Conservation (phyloP, 140 eudicot species). For the Bidens hawaiensis region DNA sequence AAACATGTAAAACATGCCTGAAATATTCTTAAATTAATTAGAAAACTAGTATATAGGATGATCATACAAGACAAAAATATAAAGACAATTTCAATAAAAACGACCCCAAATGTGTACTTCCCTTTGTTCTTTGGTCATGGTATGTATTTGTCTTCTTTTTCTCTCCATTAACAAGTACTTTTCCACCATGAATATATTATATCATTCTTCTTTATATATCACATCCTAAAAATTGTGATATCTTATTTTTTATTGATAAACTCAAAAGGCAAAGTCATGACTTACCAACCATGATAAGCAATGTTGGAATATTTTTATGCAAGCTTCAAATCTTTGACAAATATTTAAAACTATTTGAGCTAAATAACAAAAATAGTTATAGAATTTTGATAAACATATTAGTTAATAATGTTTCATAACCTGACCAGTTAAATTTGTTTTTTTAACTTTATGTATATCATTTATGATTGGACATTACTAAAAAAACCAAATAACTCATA, state of each 20-base stretch:
- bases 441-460: too few relatives aligned
- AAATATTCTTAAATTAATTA: not conserved
- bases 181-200: constrained; percentile 11
- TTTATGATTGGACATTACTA: too few relatives aligned
- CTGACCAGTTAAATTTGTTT: too few relatives aligned
- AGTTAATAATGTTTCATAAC: too few relatives aligned
- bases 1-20: not conserved
- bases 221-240: not conserved
- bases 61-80: constrained; percentile 6
- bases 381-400: too few relatives aligned
- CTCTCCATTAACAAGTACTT: not conserved
- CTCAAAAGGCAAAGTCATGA: not conserved
- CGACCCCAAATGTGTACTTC: constrained; percentile 22
- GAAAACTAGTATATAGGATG: not conserved
- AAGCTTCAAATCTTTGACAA: not conserved
- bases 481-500: too few relatives aligned
- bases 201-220: not conserved
- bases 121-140: not conserved
- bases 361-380: too few relatives aligned
- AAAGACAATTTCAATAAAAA: constrained; percentile 11
- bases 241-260: not conserved
- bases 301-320: not conserved
- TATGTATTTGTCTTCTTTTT: constrained; percentile 15
- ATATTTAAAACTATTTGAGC: not conserved
- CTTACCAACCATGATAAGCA: constrained; percentile 1